A percentile compares a stretch with the other conserved stretches of the same genome.
Evolutionary conservation across 2,329 filamentous ascomycete species (phyloP).

Genomic region (Colletotrichum sp.): DNA sequence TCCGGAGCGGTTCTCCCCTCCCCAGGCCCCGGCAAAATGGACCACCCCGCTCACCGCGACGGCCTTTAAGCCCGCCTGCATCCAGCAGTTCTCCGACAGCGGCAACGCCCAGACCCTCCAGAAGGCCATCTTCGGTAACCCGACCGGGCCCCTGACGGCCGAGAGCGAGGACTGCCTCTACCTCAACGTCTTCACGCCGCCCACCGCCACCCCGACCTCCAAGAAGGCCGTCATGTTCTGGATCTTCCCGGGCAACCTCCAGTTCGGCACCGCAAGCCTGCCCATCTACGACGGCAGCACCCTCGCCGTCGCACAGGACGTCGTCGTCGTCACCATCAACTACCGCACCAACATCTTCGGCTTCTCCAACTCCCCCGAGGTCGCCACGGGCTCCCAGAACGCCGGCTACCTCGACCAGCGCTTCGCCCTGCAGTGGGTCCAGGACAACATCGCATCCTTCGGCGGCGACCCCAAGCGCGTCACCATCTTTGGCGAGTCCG

Average conservation of each 20-base stretch:
- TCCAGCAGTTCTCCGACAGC: slow-evolving; percentile 1
- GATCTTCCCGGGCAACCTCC: slow-evolving; percentile 21
- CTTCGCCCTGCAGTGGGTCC: slow-evolving; percentile 63
- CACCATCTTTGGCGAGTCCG: slow-evolving; percentile 65
- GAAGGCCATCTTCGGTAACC: slow-evolving; percentile 10
- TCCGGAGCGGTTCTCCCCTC: slow-evolving; percentile 13
- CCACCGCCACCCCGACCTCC: not conserved
- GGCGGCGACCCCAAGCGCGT: slow-evolving; percentile 67
- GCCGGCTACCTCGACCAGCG: slow-evolving; percentile 63
- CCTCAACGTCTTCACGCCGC: slow-evolving; percentile 35
- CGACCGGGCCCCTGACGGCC: slow-evolving; percentile 4
- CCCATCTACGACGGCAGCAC: slow-evolving; percentile 14
- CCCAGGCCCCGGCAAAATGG: not conserved
- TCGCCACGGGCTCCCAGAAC: slow-evolving; percentile 36
- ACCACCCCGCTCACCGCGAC: not conserved
- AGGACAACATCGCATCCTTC: slow-evolving; percentile 65
- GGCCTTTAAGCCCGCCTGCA: slow-evolving; percentile 11
- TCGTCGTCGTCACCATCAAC: slow-evolving; percentile 15
- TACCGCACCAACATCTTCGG: slow-evolving; percentile 22
- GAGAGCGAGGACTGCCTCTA: slow-evolving; percentile 39
- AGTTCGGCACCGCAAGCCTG: slow-evolving; percentile 14
- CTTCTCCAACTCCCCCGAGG: slow-evolving; percentile 18
- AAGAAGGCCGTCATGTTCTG: slow-evolving; percentile 23
- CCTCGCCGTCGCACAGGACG: slow-evolving; percentile 6
- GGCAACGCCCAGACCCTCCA: not conserved